phyloP scores from a whole-genome alignment of 139 green algal species.

The Trebouxia sp. region DNA sequence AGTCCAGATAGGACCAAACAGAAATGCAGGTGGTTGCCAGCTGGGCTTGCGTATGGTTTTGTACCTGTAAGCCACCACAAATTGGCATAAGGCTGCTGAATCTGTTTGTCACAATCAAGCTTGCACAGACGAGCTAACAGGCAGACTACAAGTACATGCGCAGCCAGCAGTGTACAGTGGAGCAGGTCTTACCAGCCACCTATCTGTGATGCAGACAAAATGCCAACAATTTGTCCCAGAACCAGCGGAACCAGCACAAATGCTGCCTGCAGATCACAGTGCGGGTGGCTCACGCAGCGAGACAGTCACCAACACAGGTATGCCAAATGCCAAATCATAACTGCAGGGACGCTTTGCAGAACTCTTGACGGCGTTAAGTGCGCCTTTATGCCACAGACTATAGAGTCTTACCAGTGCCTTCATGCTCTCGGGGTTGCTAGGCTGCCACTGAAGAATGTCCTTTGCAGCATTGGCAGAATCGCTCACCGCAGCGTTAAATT shows the following conservation, averaged over 20 bases:
- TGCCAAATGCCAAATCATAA: too few relatives aligned
- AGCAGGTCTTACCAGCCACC: not conserved
- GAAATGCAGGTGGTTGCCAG: constrained; percentile 26
- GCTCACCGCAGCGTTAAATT: not conserved
- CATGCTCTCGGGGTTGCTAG: constrained; percentile 10
- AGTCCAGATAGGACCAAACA: constrained; percentile 60
- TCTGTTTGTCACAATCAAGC: too few relatives aligned
- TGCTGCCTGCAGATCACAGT: not conserved
- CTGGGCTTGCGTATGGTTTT: not conserved
- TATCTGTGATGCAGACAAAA: constrained; percentile 2
- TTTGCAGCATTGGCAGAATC: not conserved
- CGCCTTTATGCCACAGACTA: not conserved
- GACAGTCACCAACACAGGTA: too few relatives aligned
- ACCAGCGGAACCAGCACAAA: not conserved
- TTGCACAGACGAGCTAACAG: too few relatives aligned
- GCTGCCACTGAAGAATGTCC: not conserved
- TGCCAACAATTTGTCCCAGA: not conserved
- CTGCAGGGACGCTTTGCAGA: too few relatives aligned
- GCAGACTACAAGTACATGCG: not conserved
- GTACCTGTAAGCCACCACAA: not conserved
- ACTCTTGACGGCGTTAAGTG: too few relatives aligned
- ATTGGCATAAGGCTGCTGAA: not conserved
- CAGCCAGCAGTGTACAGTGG: too few relatives aligned
- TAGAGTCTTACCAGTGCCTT: not conserved
- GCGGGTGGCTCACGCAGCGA: too few relatives aligned